A percentile compares a stretch with the other conserved stretches of the same genome.
These are phyloP conservation scores for Tolypocladium guangdongense DNA, from an alignment of 2,329 filamentous ascomycete genomes.

Conservation along the genomic window DNA sequence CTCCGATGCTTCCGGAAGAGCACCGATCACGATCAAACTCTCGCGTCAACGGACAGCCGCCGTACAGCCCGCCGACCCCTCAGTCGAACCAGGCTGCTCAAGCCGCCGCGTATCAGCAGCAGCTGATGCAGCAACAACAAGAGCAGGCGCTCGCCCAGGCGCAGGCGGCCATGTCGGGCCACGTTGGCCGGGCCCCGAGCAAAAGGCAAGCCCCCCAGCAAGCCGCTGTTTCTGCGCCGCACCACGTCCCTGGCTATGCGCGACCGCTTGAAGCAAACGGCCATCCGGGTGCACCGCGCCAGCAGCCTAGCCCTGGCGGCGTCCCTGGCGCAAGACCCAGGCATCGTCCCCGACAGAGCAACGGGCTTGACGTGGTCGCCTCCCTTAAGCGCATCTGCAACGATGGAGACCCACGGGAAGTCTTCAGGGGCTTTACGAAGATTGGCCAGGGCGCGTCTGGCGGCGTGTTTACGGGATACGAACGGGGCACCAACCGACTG, in stretches of 20 bases:
- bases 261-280: conserved; percentile 19
- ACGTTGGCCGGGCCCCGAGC: conserved; percentile 63
- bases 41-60: conserved; percentile 41
- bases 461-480: conserved; percentile 86
- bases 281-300: conserved; percentile 21
- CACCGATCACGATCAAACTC: conserved; percentile 61
- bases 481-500: conserved; percentile 70
- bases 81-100: conserved; percentile 25
- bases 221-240: conserved; percentile 10
- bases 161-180: conserved; percentile 63
- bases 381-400: conserved; percentile 84
- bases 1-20: conserved; percentile 54
- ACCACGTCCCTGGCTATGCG: conserved; percentile 15
- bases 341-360: conserved; percentile 69
- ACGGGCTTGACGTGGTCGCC: conserved; percentile 68
- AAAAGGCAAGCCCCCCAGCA: conserved; percentile 45
- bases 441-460: conserved; percentile 97
- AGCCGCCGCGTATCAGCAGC: conserved; percentile 45
- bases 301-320: conserved; percentile 22
- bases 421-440: conserved; percentile 82
- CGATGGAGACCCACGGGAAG: conserved; percentile 75
- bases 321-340: conserved; percentile 55
- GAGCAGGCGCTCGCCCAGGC: conserved; percentile 73
- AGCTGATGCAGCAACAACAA: conserved; percentile 69
- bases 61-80: conserved; percentile 36